These are phyloP conservation scores for Metschnikowia hibisci DNA, from an alignment of 805 yeast genomes.

Conservation along the genomic window DNA sequence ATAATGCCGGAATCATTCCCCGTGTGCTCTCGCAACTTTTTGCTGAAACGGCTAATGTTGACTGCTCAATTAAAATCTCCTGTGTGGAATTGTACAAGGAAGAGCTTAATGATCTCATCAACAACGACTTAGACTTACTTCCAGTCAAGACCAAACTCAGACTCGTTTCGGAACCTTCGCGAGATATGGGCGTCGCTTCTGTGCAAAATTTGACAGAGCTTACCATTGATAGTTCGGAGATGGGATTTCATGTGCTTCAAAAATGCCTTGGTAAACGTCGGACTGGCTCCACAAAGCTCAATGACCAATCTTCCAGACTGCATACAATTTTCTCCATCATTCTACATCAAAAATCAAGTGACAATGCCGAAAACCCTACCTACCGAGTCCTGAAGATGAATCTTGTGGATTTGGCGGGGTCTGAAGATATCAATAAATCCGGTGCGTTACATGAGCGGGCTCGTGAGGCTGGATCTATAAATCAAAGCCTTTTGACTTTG, in stretches of 20 bases:
- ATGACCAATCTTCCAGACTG: slow-evolving; percentile 69
- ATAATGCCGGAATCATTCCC: slow-evolving; percentile 56
- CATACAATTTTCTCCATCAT: slow-evolving; percentile 72
- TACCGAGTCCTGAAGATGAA: slow-evolving; percentile 62
- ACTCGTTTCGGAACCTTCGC: slow-evolving; percentile 9
- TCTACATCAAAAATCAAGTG: slow-evolving; percentile 43
- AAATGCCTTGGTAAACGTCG: slow-evolving; percentile 58
- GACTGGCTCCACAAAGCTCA: slow-evolving; percentile 71
- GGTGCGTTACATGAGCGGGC: slow-evolving; percentile 88
- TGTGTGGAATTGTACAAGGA: slow-evolving; percentile 87
- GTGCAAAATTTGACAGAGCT: slow-evolving; percentile 67
- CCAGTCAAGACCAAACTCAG: slow-evolving; percentile 25
- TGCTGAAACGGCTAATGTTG: slow-evolving; percentile 30
- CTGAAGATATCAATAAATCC: slow-evolving; percentile 81
- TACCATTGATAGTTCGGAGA: slow-evolving; percentile 48
- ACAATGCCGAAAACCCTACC: slow-evolving; percentile 15
- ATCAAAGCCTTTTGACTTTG: slow-evolving; percentile 79
- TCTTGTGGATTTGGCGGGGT: slow-evolving; percentile 91
- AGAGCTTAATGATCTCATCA: slow-evolving; percentile 69
- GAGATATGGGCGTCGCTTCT: slow-evolving; percentile 30
- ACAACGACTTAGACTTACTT: slow-evolving; percentile 34
- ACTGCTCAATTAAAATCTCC: slow-evolving; percentile 68
- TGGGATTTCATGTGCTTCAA: slow-evolving; percentile 53
- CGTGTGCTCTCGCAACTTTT: slow-evolving; percentile 51
- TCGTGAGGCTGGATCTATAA: slow-evolving; percentile 89